Conservation (phyloP, 192 early-diverging fungal species). For the Coemansia sp. region DNA sequence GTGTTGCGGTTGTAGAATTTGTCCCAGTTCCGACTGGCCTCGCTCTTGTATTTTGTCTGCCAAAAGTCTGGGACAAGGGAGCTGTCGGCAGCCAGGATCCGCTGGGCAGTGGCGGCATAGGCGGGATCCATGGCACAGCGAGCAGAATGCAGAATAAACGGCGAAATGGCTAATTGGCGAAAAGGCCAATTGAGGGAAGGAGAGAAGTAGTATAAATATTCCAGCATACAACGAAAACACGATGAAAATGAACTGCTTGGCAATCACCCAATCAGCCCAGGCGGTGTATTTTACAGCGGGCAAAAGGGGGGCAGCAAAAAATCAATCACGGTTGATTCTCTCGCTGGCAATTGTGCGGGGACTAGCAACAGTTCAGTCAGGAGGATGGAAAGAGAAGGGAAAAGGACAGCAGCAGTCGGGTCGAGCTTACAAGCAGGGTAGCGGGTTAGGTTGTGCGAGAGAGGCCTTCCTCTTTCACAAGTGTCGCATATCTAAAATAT, state of each 20-base stretch:
- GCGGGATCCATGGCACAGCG: slow-evolving; percentile 55
- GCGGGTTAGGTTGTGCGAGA: too few relatives aligned
- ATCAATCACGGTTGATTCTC: too few relatives aligned
- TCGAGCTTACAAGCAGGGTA: background rate
- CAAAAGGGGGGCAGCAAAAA: background rate
- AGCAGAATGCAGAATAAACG: background rate
- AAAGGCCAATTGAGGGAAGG: background rate
- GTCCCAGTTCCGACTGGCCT: slow-evolving; percentile 77
- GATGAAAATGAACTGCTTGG: too few relatives aligned
- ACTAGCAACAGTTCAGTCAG: too few relatives aligned
- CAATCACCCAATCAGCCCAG: too few relatives aligned
- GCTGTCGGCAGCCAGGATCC: slow-evolving; percentile 59
- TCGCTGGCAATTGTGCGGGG: too few relatives aligned
- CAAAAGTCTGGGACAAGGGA: slow-evolving; percentile 67
- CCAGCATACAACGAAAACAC: too few relatives aligned
- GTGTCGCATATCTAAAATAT: slow-evolving; percentile 7
- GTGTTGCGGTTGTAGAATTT: slow-evolving; percentile 79
- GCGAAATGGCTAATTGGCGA: background rate
- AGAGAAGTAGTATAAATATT: background rate
- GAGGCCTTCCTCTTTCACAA: slow-evolving; percentile 11
- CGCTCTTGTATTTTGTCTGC: slow-evolving; percentile 74
- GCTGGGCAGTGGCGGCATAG: slow-evolving; percentile 55
- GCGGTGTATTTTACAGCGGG: too few relatives aligned
- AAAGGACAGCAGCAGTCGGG: background rate
- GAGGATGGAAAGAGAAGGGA: too few relatives aligned